These are phyloP conservation scores for Corchorus capsularis DNA, from an alignment of 345 rosid genomes.

Conservation along the genomic window DNA sequence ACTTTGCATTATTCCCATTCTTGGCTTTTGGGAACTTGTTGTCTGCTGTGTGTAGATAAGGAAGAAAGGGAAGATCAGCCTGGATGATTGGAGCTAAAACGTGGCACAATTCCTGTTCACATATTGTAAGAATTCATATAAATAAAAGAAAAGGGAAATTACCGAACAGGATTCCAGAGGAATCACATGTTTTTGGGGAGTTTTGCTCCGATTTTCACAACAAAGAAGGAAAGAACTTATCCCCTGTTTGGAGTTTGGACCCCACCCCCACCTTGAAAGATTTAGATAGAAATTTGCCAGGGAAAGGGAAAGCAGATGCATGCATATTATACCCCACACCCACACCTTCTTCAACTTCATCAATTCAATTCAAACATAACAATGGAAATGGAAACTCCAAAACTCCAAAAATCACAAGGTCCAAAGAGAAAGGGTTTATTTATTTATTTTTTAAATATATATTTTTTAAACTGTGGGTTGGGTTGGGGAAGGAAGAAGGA, in stretches of 20 bases:
- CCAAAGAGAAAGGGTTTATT: not conserved
- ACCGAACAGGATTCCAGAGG: conserved; percentile 34
- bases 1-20: not conserved
- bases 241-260: conserved; percentile 21
- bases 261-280: not conserved
- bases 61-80: not conserved
- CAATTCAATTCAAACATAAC: too few relatives aligned
- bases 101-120: conserved; percentile 30
- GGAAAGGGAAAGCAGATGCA: not conserved
- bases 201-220: conserved; percentile 24
- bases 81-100: not conserved
- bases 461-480: not conserved
- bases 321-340: too few relatives aligned
- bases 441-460: too few relatives aligned
- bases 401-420: conserved; percentile 15
- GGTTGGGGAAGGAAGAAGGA: conserved; percentile 20
- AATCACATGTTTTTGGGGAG: conserved; percentile 27
- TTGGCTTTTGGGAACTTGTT: not conserved
- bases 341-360: too few relatives aligned
- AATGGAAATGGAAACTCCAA: not conserved
- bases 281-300: not conserved
- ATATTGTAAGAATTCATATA: conserved; percentile 17
- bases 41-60: not conserved
- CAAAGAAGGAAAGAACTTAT: conserved; percentile 26
- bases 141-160: not conserved